These are phyloP conservation scores for Letharia lupina DNA, from an alignment of 495 filamentous ascomycete genomes.

Conservation along the genomic window DNA sequence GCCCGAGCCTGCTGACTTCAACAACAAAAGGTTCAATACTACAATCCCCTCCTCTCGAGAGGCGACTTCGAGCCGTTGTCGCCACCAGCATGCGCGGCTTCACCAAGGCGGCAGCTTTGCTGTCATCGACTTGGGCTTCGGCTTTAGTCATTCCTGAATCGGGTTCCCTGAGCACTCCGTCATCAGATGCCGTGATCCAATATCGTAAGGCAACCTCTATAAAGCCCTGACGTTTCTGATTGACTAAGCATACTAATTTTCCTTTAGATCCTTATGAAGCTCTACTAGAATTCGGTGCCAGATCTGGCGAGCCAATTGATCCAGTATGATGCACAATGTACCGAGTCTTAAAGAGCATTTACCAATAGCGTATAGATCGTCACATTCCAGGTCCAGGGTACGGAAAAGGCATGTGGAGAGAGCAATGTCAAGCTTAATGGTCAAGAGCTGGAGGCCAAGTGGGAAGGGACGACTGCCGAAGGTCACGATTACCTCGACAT, in stretches of 20 bases:
- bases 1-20: neutral
- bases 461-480: slow-evolving; percentile 31
- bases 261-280: slow-evolving; percentile 15
- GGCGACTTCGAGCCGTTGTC: slow-evolving; percentile 19
- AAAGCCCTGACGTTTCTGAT: neutral
- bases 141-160: slow-evolving; percentile 22
- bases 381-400: slow-evolving; percentile 26
- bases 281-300: slow-evolving; percentile 15
- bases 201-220: slow-evolving; percentile 16
- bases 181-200: slow-evolving; percentile 13
- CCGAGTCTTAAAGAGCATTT: slow-evolving; percentile 6
- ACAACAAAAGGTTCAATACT: neutral
- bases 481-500: slow-evolving; percentile 31
- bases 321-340: slow-evolving; percentile 15
- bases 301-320: slow-evolving; percentile 13
- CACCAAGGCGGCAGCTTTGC: slow-evolving; percentile 27
- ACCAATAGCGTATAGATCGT: slow-evolving; percentile 25
- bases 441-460: slow-evolving; percentile 28
- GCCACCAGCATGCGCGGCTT: slow-evolving; percentile 24
- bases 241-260: slow-evolving; percentile 7
- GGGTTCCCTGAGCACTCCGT: slow-evolving; percentile 8
- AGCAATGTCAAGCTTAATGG: slow-evolving; percentile 34
- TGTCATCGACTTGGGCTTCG: slow-evolving; percentile 17
- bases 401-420: slow-evolving; percentile 30
- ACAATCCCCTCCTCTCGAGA: slow-evolving; percentile 3